A percentile compares a stretch with the other conserved stretches of the same genome.
Evolutionary conservation across 768 basidiomycete species (phyloP).

Genomic region (Daedaleopsis sinensis): DNA sequence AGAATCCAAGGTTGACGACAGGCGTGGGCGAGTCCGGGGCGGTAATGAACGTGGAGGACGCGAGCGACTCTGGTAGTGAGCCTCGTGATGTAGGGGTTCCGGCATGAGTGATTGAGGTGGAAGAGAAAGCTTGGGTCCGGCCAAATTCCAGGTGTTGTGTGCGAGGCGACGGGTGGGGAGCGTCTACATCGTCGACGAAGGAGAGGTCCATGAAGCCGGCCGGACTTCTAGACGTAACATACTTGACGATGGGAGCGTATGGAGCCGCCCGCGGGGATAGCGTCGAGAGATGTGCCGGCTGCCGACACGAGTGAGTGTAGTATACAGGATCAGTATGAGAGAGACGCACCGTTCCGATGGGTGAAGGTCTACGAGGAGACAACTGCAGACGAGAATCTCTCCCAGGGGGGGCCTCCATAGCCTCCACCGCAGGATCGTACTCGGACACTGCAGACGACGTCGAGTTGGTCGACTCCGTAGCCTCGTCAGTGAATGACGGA

Average conservation of each 20-base stretch:
- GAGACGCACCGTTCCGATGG: too few relatives aligned
- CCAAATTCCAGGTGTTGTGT: neutral
- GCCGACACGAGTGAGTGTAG: neutral
- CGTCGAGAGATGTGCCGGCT: neutral
- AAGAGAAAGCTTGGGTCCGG: neutral
- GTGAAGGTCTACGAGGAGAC: too few relatives aligned
- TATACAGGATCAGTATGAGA: neutral
- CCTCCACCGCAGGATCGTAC: too few relatives aligned
- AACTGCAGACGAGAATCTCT: too few relatives aligned
- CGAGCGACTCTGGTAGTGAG: neutral
- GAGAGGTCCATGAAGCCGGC: neutral
- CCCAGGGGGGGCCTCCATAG: too few relatives aligned
- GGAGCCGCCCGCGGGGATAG: neutral
- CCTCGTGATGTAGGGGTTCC: neutral
- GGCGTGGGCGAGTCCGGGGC: neutral
- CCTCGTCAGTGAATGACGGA: too few relatives aligned
- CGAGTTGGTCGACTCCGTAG: too few relatives aligned
- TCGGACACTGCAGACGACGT: too few relatives aligned
- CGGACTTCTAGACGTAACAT: neutral
- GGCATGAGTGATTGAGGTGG: neutral
- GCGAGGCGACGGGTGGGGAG: neutral
- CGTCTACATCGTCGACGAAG: neutral
- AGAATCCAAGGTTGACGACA: neutral
- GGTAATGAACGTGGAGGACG: neutral
- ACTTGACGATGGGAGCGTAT: neutral